These are phyloP conservation scores for Malus hybrid DNA, from an alignment of 331 rosid genomes.

Conservation along the genomic window DNA sequence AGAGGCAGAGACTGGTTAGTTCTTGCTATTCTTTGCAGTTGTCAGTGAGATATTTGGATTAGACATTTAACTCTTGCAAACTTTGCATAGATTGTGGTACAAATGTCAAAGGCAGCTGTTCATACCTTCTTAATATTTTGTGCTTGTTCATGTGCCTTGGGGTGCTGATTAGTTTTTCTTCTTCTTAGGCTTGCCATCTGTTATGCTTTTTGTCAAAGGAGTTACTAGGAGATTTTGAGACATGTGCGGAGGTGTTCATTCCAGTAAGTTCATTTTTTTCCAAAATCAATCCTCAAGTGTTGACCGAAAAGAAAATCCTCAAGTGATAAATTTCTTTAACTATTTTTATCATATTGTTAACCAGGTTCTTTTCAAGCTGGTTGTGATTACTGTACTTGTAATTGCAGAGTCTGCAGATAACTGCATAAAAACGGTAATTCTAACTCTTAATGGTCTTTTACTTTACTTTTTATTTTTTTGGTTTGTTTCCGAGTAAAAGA, in stretches of 20 bases:
- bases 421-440: constrained; percentile 93
- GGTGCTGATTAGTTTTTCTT: constrained; percentile 16
- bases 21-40: constrained; percentile 1
- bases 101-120: neutral
- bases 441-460: neutral
- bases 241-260: constrained; percentile 81
- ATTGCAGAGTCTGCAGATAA: constrained; percentile 98
- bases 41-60: neutral
- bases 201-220: constrained; percentile 94
- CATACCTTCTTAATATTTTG: neutral
- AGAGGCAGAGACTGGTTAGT: neutral
- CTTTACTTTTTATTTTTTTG: neutral
- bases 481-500: no score
- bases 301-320: neutral
- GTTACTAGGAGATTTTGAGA: constrained; percentile 95
- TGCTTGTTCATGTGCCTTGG: neutral
- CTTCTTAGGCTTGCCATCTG: constrained; percentile 81
- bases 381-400: constrained; percentile 99
- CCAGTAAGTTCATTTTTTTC: constrained; percentile 61
- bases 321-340: constrained; percentile 5
- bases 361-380: constrained; percentile 99
- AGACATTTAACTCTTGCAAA: neutral
- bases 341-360: constrained; percentile 22
- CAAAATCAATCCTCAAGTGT: constrained; percentile 6
- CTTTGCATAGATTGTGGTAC: neutral